Percentiles rank a stretch among this genome's conserved stretches.
These are phyloP conservation scores for Spathaspora gorwiae DNA, from an alignment of 805 yeast species.

Conservation along the genomic window DNA sequence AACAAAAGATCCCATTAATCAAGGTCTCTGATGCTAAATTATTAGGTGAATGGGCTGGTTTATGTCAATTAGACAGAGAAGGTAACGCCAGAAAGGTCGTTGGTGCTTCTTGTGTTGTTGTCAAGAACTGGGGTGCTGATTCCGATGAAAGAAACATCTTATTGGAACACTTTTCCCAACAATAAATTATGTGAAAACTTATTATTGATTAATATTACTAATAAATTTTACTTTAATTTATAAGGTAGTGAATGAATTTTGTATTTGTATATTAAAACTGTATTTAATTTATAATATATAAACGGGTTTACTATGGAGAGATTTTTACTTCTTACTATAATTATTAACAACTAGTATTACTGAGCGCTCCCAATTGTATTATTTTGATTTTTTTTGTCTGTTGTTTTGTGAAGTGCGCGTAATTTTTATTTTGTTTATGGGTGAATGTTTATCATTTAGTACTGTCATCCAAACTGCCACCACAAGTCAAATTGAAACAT, in stretches of 20 bases:
- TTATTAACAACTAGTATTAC: too few species aligned
- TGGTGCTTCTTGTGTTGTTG: constrained; percentile 99
- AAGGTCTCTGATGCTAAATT: constrained; percentile 99
- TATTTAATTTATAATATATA: neutral
- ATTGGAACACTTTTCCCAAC: constrained; percentile 92
- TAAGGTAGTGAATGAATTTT: neutral
- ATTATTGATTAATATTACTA: neutral
- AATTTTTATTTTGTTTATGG: too few species aligned
- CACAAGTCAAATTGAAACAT: too few species aligned
- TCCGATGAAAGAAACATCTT: constrained; percentile 95
- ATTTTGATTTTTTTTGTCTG: too few species aligned
- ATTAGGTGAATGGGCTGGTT: constrained; percentile 99
- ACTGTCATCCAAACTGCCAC: too few species aligned
- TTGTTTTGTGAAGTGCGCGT: too few species aligned
- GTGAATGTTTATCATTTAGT: too few species aligned
- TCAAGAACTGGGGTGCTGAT: constrained; percentile 99
- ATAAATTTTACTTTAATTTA: too few species aligned
- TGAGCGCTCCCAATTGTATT: too few species aligned
- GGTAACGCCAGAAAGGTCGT: constrained; percentile 99
- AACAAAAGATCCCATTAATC: constrained; percentile 93
- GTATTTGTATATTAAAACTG: constrained; percentile 1
- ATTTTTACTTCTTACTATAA: too few species aligned
- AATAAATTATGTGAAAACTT: constrained; percentile 41
- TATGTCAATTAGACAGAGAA: constrained; percentile 98
- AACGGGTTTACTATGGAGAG: constrained; percentile 1